Evolutionary conservation across 768 basidiomycete genomes (phyloP).

Genomic region (Grammothele lineata): DNA sequence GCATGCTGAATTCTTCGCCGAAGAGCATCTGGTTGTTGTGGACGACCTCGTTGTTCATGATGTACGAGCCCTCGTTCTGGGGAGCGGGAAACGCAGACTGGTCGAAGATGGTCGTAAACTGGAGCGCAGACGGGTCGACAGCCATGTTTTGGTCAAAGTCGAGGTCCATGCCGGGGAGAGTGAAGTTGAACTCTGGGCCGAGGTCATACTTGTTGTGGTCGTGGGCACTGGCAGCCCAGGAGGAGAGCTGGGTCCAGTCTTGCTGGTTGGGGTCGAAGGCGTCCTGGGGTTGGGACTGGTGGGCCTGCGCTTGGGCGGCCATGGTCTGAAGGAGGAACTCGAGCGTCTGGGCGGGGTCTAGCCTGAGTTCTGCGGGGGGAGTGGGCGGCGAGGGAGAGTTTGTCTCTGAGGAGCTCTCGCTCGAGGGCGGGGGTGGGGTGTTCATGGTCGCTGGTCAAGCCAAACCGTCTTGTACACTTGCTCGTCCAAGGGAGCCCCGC

Average conservation of each 20-base stretch:
- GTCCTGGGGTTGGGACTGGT: constrained; percentile 4
- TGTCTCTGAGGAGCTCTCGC: constrained; percentile 22
- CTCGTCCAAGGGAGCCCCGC: neutral
- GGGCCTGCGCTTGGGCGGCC: constrained; percentile 12
- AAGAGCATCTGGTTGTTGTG: constrained; percentile 11
- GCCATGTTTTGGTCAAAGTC: constrained; percentile 56
- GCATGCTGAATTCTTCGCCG: constrained; percentile 13
- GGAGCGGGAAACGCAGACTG: constrained; percentile 13
- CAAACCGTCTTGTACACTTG: constrained; percentile 9
- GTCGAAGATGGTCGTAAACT: constrained; percentile 38
- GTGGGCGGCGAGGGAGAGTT: constrained; percentile 23
- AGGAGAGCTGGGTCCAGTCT: constrained; percentile 53
- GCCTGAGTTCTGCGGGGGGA: constrained; percentile 15
- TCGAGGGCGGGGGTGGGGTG: constrained; percentile 23
- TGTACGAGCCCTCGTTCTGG: constrained; percentile 1
- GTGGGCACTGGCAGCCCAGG: constrained; percentile 30
- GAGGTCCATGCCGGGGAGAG: constrained; percentile 52
- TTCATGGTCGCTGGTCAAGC: constrained; percentile 18
- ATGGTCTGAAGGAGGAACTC: constrained; percentile 27
- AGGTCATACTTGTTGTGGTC: constrained; percentile 37
- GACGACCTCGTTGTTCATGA: constrained; percentile 10
- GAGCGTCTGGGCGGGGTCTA: constrained; percentile 22
- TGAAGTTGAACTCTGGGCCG: constrained; percentile 35
- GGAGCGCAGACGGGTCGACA: constrained; percentile 62
- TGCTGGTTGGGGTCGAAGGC: constrained; percentile 8